Percentiles rank a stretch among this genome's conserved stretches.
Conservation (phyloP, 768 basidiomycete species). For the Serendipita vermifera region DNA sequence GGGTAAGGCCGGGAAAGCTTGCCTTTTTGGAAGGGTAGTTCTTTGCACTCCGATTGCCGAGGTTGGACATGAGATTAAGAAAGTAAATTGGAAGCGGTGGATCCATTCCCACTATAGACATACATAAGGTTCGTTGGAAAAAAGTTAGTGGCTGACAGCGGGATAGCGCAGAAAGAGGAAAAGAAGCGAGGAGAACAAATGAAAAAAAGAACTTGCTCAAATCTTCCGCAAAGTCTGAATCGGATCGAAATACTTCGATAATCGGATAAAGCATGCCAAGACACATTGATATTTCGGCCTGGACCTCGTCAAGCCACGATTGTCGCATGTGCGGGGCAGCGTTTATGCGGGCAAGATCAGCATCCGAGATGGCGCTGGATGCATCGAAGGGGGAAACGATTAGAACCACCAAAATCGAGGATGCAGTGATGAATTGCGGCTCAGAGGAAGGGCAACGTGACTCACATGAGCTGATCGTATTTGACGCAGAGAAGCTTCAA, state of each 20-base stretch:
- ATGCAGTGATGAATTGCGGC: no score
- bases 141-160: background rate
- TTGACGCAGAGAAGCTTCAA: constrained; percentile 82
- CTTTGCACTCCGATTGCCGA: constrained; percentile 87
- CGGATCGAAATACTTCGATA: constrained; percentile 83
- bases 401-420: no score
- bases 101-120: constrained; percentile 71
- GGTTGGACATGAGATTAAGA: constrained; percentile 75
- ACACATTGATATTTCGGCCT: constrained; percentile 86
- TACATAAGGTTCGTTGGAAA: constrained; percentile 7
- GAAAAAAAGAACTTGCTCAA: constrained; percentile 52
- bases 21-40: constrained; percentile 98
- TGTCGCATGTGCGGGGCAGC: constrained; percentile 57
- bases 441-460: constrained; percentile 10
- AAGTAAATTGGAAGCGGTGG: constrained; percentile 89
- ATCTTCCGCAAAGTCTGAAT: constrained; percentile 93
- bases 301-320: constrained; percentile 78
- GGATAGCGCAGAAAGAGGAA: constrained; percentile 13
- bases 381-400: no score
- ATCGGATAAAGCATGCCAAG: constrained; percentile 92
- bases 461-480: constrained; percentile 69
- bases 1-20: constrained; percentile 14
- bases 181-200: constrained; percentile 6
- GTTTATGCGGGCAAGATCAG: constrained; percentile 56
- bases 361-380: constrained; percentile 57